These are phyloP conservation scores for Pichia sp. DNA, from an alignment of 1,139 yeast species.

Conservation along the genomic window DNA sequence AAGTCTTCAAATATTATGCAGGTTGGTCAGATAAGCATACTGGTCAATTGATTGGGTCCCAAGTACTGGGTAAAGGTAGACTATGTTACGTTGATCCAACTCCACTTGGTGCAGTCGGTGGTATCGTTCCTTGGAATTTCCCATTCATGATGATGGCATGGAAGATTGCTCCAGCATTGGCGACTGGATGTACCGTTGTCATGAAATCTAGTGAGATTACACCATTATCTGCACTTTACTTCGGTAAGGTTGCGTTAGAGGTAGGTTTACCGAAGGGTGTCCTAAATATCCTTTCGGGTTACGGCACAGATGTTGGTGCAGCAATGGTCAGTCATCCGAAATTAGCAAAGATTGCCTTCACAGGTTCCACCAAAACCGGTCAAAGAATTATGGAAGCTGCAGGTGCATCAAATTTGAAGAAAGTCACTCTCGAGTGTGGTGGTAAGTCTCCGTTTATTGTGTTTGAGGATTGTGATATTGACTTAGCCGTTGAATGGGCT, in stretches of 20 bases:
- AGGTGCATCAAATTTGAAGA: slow-evolving; percentile 59
- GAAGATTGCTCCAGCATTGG: slow-evolving; percentile 78
- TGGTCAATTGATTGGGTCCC: slow-evolving; percentile 51
- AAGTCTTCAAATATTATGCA: slow-evolving; percentile 60
- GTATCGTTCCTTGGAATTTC: slow-evolving; percentile 86
- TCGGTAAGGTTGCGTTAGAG: slow-evolving; percentile 52
- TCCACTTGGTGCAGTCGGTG: slow-evolving; percentile 75
- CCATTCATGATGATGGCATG: slow-evolving; percentile 75
- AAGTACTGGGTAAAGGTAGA: slow-evolving; percentile 23
- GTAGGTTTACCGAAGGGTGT: slow-evolving; percentile 84
- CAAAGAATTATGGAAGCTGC: slow-evolving; percentile 68
- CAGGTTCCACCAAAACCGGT: slow-evolving; percentile 85
- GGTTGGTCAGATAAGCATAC: slow-evolving; percentile 80
- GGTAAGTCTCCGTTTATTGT: slow-evolving; percentile 52
- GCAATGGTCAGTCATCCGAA: slow-evolving; percentile 52
- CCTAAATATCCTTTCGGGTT: slow-evolving; percentile 64
- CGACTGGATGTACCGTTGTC: slow-evolving; percentile 77
- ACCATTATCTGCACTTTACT: slow-evolving; percentile 68
- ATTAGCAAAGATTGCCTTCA: slow-evolving; percentile 72
- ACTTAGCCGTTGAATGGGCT: slow-evolving; percentile 37
- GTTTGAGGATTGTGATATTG: slow-evolving; percentile 44
- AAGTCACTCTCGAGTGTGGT: slow-evolving; percentile 69
- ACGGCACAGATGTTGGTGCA: slow-evolving; percentile 57
- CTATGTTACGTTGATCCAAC: slow-evolving; percentile 58
- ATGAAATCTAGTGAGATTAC: slow-evolving; percentile 80